Percentiles rank a stretch among this genome's conserved stretches.
phyloP scores from a whole-genome alignment of 306 rosid species.

The Erythrophleum fordii region DNA sequence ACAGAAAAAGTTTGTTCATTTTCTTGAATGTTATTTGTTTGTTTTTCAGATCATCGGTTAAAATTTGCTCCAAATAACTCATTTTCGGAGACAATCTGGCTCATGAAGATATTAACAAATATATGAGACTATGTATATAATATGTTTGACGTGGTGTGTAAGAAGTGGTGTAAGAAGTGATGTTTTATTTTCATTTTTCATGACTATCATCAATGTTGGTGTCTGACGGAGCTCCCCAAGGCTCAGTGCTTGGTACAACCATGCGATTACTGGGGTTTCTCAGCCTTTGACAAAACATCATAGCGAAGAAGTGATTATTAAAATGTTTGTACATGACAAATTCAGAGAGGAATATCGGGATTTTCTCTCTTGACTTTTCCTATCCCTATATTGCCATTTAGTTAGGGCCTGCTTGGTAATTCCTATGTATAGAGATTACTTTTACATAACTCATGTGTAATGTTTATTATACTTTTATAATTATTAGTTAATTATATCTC shows the following conservation, averaged over 20 bases:
- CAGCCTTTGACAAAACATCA: not conserved
- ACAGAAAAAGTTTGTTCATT: no score
- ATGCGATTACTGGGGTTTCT: not conserved
- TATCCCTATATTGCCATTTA: not conserved
- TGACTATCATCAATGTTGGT: not conserved
- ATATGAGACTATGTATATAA: not conserved
- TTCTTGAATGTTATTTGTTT: no score
- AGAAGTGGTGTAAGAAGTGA: not conserved
- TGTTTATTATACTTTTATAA: no score
- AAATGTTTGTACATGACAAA: not conserved
- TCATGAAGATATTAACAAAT: not conserved
- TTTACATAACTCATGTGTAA: no score
- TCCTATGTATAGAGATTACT: no score
- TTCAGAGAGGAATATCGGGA: not conserved
- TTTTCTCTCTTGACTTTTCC: not conserved
- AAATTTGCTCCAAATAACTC: no score
- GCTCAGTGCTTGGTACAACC: not conserved
- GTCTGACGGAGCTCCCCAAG: not conserved
- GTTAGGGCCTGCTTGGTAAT: no score
- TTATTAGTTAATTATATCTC: no score
- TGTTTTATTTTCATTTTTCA: conserved; percentile 1
- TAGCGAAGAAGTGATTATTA: not conserved
- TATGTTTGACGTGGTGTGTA: not conserved
- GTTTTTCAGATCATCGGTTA: no score
- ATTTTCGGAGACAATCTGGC: no score